Evolutionary conservation across 2,329 filamentous ascomycete genomes (phyloP).

Genomic region (Colletotrichum sp.): DNA sequence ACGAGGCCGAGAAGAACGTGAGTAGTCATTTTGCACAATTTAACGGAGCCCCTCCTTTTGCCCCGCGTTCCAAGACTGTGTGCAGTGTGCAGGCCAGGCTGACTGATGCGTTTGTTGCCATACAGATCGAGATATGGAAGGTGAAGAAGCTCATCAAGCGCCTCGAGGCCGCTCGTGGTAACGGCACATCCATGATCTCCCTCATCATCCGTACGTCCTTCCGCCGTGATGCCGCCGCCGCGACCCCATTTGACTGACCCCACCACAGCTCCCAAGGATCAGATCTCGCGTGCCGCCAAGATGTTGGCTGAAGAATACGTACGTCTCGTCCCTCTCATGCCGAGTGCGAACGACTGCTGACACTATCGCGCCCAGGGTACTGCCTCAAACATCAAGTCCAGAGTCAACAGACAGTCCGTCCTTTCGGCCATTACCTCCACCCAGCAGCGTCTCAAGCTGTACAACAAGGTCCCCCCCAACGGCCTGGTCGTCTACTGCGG

Average conservation of each 20-base stretch:
- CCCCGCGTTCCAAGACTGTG: conserved; percentile 17
- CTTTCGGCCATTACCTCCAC: conserved; percentile 98
- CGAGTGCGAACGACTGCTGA: conserved; percentile 27
- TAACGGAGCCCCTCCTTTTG: conserved; percentile 17
- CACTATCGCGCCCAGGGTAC: conserved; percentile 70
- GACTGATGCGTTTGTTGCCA: conserved; percentile 18
- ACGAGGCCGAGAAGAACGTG: conserved; percentile 97
- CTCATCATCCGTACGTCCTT: conserved; percentile 84
- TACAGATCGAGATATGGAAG: conserved; percentile 84
- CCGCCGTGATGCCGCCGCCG: neutral
- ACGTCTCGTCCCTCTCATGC: conserved; percentile 40
- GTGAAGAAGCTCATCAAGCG: conserved; percentile 99
- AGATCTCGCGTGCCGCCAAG: conserved; percentile 94
- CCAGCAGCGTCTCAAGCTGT: conserved; percentile 97
- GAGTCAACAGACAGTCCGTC: conserved; percentile 97
- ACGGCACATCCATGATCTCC: conserved; percentile 99
- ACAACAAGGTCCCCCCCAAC: conserved; percentile 98
- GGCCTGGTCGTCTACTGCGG: conserved; percentile 98
- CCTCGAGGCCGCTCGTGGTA: conserved; percentile 94
- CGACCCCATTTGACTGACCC: conserved; percentile 18
- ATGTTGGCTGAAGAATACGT: conserved; percentile 99
- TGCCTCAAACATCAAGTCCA: conserved; percentile 99
- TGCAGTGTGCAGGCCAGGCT: neutral
- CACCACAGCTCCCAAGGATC: conserved; percentile 87
- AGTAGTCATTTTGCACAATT: conserved; percentile 33